Evolutionary conservation across 176 grass and related monocot genomes (phyloP), one percentile per base, ranked within the genome.

Genomic region (Zoysia pacifica): DNA sequence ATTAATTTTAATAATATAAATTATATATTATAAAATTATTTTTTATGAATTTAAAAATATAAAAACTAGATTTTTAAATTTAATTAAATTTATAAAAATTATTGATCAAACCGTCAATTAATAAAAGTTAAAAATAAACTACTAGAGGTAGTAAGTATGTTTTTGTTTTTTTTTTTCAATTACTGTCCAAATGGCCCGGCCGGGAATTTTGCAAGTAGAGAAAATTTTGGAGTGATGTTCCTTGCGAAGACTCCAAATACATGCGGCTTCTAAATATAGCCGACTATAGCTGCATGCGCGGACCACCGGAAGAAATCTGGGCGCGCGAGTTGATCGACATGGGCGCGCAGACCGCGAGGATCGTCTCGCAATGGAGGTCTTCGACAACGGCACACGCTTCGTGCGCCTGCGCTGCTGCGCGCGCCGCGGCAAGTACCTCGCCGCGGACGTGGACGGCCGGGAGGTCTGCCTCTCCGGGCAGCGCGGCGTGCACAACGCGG

Each of bases 391-490:
- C 7, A 76, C 15, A 42, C 49, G 72, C 4, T 86, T 86, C 43
- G 84, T 80, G 50, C 77, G 69, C 2, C 50, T 80, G 7, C 76
- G 84, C 9, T 72, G 66, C 69, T 13, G 50, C 35, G 44, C 56
- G 35, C 84, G 84, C 5, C 76, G 69, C 11, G 65, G 36, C 69
- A 74, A 41, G 60, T 80, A 80, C 84, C 62, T 86, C 16, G 70
- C 70, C 42, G 84, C 62, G 28, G 84, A 67, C 51, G 77, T 68
- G 42, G 52, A 86, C 70, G 62, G 84, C 35, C 2, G 12, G 43
- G 20, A 42, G 18, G 62, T 86, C 51, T 67, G 52, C 62, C 77
- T 86, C 7, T 60, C 62, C 51, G 37, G 42, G 50, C 84, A 74
- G 41, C 69, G 84, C 18, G 62, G 5, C 43, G 69, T 64, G 36